phyloP scores from a whole-genome alignment of 164 flowering plant species.

The Buxus sempervirens region DNA sequence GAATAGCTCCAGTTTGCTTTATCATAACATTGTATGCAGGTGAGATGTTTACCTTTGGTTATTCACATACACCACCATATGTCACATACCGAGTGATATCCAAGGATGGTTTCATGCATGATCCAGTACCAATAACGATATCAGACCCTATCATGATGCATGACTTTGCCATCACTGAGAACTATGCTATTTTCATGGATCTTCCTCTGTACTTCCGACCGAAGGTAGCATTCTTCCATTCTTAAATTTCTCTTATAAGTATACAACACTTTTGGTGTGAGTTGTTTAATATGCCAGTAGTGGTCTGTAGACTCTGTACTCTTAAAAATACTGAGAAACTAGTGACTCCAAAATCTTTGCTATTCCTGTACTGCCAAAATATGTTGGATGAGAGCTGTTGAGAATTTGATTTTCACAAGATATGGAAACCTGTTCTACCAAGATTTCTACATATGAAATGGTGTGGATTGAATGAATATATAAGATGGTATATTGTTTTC shows the following conservation, averaged over 20 bases:
- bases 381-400: background rate
- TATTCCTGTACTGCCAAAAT: background rate
- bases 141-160: constrained; percentile 95
- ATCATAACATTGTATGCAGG: constrained; percentile 47
- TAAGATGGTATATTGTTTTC: background rate
- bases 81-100: constrained; percentile 88
- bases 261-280: background rate
- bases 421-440: background rate
- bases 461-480: background rate
- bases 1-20: constrained; percentile 2
- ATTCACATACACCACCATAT: constrained; percentile 75
- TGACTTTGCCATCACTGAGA: constrained; percentile 97
- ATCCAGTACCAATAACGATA: constrained; percentile 92
- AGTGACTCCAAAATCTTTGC: background rate
- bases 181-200: constrained; percentile 94
- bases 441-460: background rate
- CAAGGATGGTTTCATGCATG: constrained; percentile 88
- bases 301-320: background rate
- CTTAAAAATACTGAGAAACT: background rate
- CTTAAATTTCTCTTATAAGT: background rate
- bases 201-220: constrained; percentile 85
- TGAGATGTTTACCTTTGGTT: constrained; percentile 98
- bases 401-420: no score
- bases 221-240: constrained; percentile 47
- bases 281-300: background rate